These are phyloP conservation scores for Kurtzmaniella quercitrusa DNA, from an alignment of 1,139 yeast genomes.

Conservation along the genomic window DNA sequence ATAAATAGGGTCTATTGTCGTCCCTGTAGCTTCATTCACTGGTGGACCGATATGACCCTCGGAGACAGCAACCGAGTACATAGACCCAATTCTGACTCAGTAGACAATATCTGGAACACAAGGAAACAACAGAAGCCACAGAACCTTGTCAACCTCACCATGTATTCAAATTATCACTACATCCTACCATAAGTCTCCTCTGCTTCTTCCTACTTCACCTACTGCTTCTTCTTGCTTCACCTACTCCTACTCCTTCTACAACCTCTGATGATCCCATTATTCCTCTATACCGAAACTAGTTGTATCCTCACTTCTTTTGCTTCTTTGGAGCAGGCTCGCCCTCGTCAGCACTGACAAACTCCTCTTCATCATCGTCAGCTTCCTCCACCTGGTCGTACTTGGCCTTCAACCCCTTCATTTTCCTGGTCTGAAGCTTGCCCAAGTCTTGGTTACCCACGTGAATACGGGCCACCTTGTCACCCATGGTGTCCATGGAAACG, in stretches of 20 bases:
- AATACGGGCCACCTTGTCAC: slow-evolving; percentile 95
- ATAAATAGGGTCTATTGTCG: too few relatives aligned
- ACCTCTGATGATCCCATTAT: background rate
- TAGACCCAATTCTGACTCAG: too few relatives aligned
- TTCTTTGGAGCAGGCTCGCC: slow-evolving; percentile 35
- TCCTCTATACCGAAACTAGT: background rate
- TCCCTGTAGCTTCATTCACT: too few relatives aligned
- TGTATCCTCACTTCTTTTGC: slow-evolving; percentile 20
- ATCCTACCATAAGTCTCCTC: too few relatives aligned
- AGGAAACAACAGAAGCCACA: too few relatives aligned
- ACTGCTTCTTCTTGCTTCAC: background rate
- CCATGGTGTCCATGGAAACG: slow-evolving; percentile 80
- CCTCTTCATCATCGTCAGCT: slow-evolving; percentile 45
- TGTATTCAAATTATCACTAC: too few relatives aligned
- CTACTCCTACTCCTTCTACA: background rate
- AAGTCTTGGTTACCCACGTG: slow-evolving; percentile 96
- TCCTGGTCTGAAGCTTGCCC: slow-evolving; percentile 86
- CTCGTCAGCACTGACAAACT: slow-evolving; percentile 18
- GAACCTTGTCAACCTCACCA: too few relatives aligned
- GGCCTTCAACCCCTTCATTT: slow-evolving; percentile 96
- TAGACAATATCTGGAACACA: too few relatives aligned
- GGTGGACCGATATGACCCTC: too few relatives aligned
- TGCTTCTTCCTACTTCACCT: too few relatives aligned
- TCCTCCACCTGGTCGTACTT: slow-evolving; percentile 63
- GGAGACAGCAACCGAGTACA: too few relatives aligned